phyloP scores from a whole-genome alignment of 2,329 filamentous ascomycete genomes.

The Thelonectria olida region DNA sequence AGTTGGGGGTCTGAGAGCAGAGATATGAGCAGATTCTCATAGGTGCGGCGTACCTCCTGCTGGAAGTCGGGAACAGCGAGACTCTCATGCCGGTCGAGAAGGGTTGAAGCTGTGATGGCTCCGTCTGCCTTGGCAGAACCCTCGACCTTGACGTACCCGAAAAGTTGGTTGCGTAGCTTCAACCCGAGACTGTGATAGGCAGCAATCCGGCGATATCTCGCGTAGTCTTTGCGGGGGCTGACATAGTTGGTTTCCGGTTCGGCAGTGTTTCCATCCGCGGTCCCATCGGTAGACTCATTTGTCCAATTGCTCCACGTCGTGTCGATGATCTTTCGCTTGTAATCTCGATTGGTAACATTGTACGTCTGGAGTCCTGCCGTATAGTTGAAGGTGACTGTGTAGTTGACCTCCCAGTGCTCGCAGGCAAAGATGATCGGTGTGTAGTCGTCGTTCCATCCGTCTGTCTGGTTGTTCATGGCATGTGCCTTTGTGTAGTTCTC shows the following conservation, averaged over 20 bases:
- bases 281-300: conserved; percentile 18
- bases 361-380: conserved; percentile 28
- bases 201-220: conserved; percentile 21
- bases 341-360: conserved; percentile 13
- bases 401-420: conserved; percentile 35
- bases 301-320: conserved; percentile 14
- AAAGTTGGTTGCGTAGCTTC: conserved; percentile 17
- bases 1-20: conserved; percentile 32
- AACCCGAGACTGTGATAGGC: conserved; percentile 29
- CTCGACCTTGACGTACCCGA: conserved; percentile 18
- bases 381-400: conserved; percentile 29
- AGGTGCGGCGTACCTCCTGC: conserved; percentile 10
- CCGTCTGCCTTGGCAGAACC: background rate
- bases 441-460: conserved; percentile 29
- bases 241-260: conserved; percentile 28
- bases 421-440: conserved; percentile 28
- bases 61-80: conserved; percentile 22
- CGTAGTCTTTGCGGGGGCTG: conserved; percentile 2
- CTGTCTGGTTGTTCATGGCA: accelerated
- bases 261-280: conserved; percentile 20
- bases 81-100: conserved; percentile 26
- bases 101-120: conserved; percentile 13
- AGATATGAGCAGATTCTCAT: conserved; percentile 32
- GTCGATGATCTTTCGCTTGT: conserved; percentile 32
- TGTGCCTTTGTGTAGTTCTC: conserved; percentile 14